Evolutionary conservation across 805 yeast species (phyloP).

Genomic region (Ogataea henricii): DNA sequence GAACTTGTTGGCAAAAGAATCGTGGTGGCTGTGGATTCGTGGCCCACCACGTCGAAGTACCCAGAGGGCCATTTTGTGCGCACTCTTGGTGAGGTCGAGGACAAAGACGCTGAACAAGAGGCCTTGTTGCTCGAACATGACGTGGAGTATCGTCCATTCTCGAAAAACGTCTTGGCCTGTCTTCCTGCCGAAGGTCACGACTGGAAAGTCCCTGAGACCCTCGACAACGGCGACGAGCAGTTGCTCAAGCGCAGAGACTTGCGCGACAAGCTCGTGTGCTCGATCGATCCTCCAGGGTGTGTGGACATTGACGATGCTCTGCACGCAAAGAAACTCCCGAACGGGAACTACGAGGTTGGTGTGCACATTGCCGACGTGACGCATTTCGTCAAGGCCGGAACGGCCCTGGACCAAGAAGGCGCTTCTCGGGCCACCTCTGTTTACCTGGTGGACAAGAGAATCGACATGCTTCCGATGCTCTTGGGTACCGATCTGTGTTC

Average conservation of each 20-base stretch:
- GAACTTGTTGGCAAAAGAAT: conserved; percentile 87
- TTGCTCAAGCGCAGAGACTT: conserved; percentile 74
- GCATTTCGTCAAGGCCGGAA: conserved; percentile 90
- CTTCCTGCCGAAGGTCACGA: conserved; percentile 90
- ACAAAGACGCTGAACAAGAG: conserved; percentile 94
- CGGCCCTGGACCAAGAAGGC: conserved; percentile 93
- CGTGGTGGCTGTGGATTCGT: conserved; percentile 87
- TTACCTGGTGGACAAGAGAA: conserved; percentile 94
- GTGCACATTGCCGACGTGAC: conserved; percentile 99
- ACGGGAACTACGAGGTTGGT: conserved; percentile 96
- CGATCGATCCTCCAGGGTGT: conserved; percentile 97
- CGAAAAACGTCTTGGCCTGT: conserved; percentile 88
- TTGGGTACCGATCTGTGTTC: conserved; percentile 96
- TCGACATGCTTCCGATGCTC: conserved; percentile 95
- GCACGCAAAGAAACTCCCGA: conserved; percentile 81
- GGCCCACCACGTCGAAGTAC: conserved; percentile 81
- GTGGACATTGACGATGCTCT: conserved; percentile 98
- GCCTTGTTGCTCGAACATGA: conserved; percentile 92
- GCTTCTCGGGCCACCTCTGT: conserved; percentile 97
- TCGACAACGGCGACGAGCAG: conserved; percentile 54
- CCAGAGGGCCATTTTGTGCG: conserved; percentile 97
- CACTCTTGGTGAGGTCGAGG: conserved; percentile 85
- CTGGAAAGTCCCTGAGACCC: conserved; percentile 82
- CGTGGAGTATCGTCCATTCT: conserved; percentile 94
- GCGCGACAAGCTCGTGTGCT: conserved; percentile 86